Evolutionary conservation across 2,329 filamentous ascomycete genomes (phyloP).

Genomic region (Aspergillus puulaauensis): DNA sequence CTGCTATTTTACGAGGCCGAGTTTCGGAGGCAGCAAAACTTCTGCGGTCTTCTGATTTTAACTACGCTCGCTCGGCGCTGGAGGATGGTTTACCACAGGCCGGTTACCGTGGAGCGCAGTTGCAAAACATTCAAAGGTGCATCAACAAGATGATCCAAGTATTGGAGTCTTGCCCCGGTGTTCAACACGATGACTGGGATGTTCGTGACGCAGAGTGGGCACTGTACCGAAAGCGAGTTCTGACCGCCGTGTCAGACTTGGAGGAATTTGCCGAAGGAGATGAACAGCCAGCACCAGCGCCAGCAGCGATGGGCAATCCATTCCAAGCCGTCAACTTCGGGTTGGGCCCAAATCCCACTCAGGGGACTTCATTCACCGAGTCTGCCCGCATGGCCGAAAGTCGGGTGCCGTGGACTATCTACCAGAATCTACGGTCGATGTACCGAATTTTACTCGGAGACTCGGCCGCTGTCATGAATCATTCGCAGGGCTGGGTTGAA

Average conservation of each 20-base stretch:
- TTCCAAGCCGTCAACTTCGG: constrained; percentile 52
- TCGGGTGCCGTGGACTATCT: constrained; percentile 84
- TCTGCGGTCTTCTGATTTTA: constrained; percentile 75
- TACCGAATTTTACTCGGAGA: constrained; percentile 81
- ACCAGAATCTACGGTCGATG: constrained; percentile 76
- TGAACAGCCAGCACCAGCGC: constrained; percentile 47
- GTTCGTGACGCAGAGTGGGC: constrained; percentile 79
- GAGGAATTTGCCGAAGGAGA: constrained; percentile 77
- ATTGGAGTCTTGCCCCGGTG: constrained; percentile 71
- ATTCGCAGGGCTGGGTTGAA: constrained; percentile 88
- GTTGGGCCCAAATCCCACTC: constrained; percentile 29
- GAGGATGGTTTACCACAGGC: constrained; percentile 63
- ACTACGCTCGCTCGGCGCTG: constrained; percentile 64
- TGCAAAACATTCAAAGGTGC: constrained; percentile 76
- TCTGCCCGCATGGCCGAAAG: constrained; percentile 74
- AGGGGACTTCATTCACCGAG: constrained; percentile 57
- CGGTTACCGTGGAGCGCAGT: constrained; percentile 71
- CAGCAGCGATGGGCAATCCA: constrained; percentile 40
- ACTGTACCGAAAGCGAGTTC: constrained; percentile 74
- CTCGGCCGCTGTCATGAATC: constrained; percentile 70
- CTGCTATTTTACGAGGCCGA: constrained; percentile 71
- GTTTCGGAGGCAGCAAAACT: constrained; percentile 66
- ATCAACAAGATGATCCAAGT: constrained; percentile 67
- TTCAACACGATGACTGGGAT: constrained; percentile 70
- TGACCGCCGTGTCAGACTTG: constrained; percentile 67